Evolutionary conservation across 805 yeast species (phyloP).

Genomic region (Yarrowia phangngaensis): DNA sequence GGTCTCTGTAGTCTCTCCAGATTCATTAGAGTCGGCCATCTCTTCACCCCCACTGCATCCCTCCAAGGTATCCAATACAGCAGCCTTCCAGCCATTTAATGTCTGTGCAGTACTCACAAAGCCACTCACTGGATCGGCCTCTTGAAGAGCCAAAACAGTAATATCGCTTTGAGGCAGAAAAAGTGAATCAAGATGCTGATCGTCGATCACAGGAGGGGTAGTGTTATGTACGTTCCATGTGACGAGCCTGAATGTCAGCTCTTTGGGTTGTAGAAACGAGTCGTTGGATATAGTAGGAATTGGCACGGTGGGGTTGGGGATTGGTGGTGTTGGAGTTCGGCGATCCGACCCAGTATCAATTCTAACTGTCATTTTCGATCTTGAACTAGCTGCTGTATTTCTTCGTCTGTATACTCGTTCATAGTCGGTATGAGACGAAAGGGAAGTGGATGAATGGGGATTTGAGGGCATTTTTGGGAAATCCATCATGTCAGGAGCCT

Average conservation of each 20-base stretch:
- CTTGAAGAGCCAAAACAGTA: conserved; percentile 49
- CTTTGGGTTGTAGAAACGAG: conserved; percentile 25
- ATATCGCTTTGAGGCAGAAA: conserved; percentile 33
- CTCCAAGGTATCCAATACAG: conserved; percentile 33
- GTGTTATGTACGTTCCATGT: conserved; percentile 40
- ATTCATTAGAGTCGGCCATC: conserved; percentile 29
- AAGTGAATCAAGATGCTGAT: conserved; percentile 30
- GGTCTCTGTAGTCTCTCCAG: neutral
- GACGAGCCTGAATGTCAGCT: conserved; percentile 32
- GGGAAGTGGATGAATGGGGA: neutral
- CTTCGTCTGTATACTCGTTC: conserved; percentile 15
- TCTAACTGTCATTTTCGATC: conserved; percentile 3
- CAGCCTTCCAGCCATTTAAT: conserved; percentile 20
- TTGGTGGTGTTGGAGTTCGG: conserved; percentile 1
- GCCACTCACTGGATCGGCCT: conserved; percentile 43
- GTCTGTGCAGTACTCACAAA: conserved; percentile 10
- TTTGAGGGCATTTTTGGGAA: conserved; percentile 11
- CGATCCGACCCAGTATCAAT: conserved; percentile 5
- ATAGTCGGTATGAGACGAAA: conserved; percentile 1
- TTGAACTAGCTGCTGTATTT: neutral
- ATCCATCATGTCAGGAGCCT: too few species aligned
- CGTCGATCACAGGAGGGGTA: conserved; percentile 27
- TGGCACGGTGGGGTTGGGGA: too few species aligned
- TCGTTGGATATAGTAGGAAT: conserved; percentile 27
- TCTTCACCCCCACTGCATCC: conserved; percentile 29